Percentiles rank a stretch among this genome's conserved stretches.
Conservation (phyloP, 192 early-diverging fungal species). For the Podila epigama region DNA sequence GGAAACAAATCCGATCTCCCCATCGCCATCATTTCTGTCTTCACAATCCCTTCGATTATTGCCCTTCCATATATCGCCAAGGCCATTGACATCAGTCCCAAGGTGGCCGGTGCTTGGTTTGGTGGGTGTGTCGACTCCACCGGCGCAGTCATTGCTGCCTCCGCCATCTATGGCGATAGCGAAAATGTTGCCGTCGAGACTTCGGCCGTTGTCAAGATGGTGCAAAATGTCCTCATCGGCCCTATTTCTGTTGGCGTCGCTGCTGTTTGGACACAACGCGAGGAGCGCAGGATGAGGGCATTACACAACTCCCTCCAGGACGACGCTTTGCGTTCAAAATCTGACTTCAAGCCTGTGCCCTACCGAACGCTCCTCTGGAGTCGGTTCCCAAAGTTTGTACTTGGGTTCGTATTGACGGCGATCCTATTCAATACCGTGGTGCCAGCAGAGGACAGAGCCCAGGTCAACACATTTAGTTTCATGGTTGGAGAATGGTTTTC, state of each 20-base stretch:
- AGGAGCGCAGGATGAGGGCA: constrained; percentile 24
- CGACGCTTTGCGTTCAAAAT: constrained; percentile 15
- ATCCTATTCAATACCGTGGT: constrained; percentile 58
- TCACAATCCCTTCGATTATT: constrained; percentile 61
- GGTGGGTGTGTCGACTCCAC: constrained; percentile 64
- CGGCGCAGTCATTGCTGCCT: constrained; percentile 60
- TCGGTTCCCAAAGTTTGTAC: constrained; percentile 61
- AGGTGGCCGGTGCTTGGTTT: constrained; percentile 61
- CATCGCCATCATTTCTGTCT: constrained; percentile 64
- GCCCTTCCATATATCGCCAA: constrained; percentile 62
- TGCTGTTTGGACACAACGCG: constrained; percentile 54
- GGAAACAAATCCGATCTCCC: constrained; percentile 60
- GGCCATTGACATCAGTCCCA: constrained; percentile 34
- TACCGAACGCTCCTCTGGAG: constrained; percentile 48
- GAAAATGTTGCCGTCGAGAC: constrained; percentile 48
- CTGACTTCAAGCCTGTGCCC: constrained; percentile 28
- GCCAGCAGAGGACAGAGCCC: constrained; percentile 20
- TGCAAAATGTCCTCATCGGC: constrained; percentile 63
- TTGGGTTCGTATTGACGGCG: constrained; percentile 60
- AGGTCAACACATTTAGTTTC: constrained; percentile 57
- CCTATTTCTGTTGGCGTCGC: constrained; percentile 59
- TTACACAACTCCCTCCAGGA: constrained; percentile 26
- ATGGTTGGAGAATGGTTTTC: constrained; percentile 62
- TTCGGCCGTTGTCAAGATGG: constrained; percentile 61
- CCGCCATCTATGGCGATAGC: constrained; percentile 56